A percentile compares a stretch with the other conserved stretches of the same genome.
Evolutionary conservation across 1,284 basidiomycete species (phyloP).

Genomic region (Cryptococcus sp.): DNA sequence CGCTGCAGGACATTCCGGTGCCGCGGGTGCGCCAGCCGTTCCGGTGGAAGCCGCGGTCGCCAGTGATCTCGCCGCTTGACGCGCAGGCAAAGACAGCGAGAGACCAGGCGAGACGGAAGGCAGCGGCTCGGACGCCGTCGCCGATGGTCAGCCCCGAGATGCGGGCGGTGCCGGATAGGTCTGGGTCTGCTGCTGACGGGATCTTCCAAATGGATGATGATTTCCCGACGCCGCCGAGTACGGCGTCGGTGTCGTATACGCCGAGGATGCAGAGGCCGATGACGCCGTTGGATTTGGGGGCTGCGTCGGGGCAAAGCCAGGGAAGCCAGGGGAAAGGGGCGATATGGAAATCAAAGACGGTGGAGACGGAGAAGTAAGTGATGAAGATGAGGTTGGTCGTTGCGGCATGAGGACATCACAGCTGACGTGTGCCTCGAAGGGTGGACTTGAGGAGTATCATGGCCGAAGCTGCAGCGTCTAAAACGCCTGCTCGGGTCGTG

Average conservation of each 20-base stretch:
- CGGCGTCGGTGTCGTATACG: constrained; percentile 14
- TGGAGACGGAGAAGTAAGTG: constrained; percentile 53
- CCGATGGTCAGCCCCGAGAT: constrained; percentile 30
- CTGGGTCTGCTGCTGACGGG: constrained; percentile 38
- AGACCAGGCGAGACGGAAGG: background rate
- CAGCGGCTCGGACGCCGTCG: constrained; percentile 25
- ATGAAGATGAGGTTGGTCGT: too few species aligned
- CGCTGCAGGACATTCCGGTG: constrained; percentile 71
- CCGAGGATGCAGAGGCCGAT: constrained; percentile 50
- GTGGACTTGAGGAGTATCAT: constrained; percentile 82
- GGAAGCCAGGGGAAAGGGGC: constrained; percentile 11
- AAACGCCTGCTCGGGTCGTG: constrained; percentile 23
- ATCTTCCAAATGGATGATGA: constrained; percentile 53
- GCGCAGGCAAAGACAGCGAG: constrained; percentile 2
- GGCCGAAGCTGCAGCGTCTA: constrained; percentile 59
- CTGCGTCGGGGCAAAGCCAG: constrained; percentile 5
- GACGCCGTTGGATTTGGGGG: constrained; percentile 52
- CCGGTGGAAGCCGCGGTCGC: constrained; percentile 51
- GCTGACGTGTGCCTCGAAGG: constrained; percentile 46
- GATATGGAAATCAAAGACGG: constrained; percentile 54
- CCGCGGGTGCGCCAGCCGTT: constrained; percentile 56
- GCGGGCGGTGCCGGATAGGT: constrained; percentile 12
- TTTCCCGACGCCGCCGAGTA: constrained; percentile 18
- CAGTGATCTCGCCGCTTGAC: constrained; percentile 55
- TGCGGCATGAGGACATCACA: constrained; percentile 1